Evolutionary conservation across 371 early-diverging fungal species (phyloP), one percentile per base, ranked within the genome.

Genomic region (Mortierella sp.): DNA sequence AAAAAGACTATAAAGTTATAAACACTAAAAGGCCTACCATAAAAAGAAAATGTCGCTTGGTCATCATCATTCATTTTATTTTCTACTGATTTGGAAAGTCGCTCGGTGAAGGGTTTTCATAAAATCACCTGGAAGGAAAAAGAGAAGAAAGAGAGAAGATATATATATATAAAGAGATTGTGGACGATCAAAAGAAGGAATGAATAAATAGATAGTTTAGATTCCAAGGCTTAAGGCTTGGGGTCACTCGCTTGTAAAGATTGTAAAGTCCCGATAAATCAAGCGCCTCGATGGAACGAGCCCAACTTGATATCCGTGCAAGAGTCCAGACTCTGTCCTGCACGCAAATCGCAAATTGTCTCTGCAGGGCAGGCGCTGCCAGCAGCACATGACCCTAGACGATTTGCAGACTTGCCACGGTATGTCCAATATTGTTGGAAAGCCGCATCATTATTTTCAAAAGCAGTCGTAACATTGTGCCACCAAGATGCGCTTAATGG

Each of bases 401-500:
- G 85, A 78, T 16, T 32, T 2, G 88, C 71, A 28, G 88, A 88
- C 67, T 89, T 89, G 67, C 63, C 67, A 38, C 86, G 79, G 71
- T 77, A 84, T 1, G 38, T 57, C 76, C 84, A 88, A 70, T 87
- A 90, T 43, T 85, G 68, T 28, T 87, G 71, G 74, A 89, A 90
- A 13, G 75, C 70, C 1, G 66, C 69, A 11, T 80, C 63, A 43
- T 78, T 72, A 5, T 71, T 53, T 74, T 89, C 89, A 76, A 90
- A 88, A 16, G 78, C 83, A 19, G 70, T 67, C 3, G 89, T 87
- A 0, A 90, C 88, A 47, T 88, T 80, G 57, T 90, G 91, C 91
- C 91, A 90, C 91, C 91, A 90, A 10, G 77, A 71, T 2, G 91
- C 83, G n/a, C 83, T 74, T 47, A 90, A 58, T 0, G 90, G 89